Evolutionary conservation across 1,139 yeast species (phyloP).

Genomic region (Trichomonascaceae sp.): DNA sequence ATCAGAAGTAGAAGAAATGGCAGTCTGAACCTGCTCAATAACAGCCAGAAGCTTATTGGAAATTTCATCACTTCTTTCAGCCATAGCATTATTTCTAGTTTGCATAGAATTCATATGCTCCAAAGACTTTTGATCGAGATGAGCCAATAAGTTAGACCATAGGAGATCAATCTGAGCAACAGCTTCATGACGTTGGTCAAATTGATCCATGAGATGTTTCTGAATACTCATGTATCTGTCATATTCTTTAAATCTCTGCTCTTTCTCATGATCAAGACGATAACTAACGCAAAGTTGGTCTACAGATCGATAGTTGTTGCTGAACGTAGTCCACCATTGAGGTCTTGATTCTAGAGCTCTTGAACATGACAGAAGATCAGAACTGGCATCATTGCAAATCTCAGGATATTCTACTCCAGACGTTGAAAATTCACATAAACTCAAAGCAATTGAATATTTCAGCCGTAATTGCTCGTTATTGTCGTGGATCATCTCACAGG

Average conservation of each 20-base stretch:
- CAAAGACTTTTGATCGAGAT: neutral
- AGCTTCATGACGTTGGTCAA: neutral
- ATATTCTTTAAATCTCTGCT: slow-evolving; percentile 14
- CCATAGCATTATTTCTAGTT: neutral
- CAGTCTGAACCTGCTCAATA: neutral
- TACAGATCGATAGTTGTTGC: slow-evolving; percentile 32
- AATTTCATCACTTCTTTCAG: neutral
- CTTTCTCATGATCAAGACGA: slow-evolving; percentile 15
- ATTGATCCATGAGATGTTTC: neutral
- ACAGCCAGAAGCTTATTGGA: neutral
- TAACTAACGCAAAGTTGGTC: slow-evolving; percentile 27
- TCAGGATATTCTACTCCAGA: slow-evolving; percentile 27
- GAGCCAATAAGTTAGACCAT: neutral
- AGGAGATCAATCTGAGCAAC: neutral
- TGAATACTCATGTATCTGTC: neutral
- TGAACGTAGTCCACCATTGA: slow-evolving; percentile 38
- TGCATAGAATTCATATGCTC: neutral
- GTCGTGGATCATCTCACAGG: slow-evolving; percentile 17
- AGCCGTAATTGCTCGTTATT: slow-evolving; percentile 20
- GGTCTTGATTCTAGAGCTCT: slow-evolving; percentile 25
- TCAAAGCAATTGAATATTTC: slow-evolving; percentile 24
- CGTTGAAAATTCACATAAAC: slow-evolving; percentile 32
- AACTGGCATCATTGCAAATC: slow-evolving; percentile 16
- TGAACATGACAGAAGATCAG: slow-evolving; percentile 22
- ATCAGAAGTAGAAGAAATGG: neutral